Evolutionary conservation across 768 basidiomycete species (phyloP), one percentile per base, ranked within the genome.

Genomic region (Naganishia antarctica): DNA sequence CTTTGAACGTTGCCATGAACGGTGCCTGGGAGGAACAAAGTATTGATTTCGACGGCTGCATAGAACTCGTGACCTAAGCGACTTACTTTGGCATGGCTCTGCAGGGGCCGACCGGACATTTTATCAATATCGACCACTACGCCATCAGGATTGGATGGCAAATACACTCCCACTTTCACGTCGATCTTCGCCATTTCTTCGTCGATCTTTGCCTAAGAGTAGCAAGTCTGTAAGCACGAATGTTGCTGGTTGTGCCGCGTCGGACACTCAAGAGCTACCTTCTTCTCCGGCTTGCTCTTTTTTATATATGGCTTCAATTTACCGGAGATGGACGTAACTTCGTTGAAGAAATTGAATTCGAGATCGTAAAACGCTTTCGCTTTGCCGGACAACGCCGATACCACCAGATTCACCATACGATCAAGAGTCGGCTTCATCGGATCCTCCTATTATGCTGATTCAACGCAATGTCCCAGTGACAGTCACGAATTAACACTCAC

Each of bases 1-100:
- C 96, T 81, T 94, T 96, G 83, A 99, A 99, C 0, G 94, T 97
- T 0, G 96, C 96, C 96, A 99, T 98, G 81, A 99, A 99, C 0
- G 96, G 96, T 11, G 96, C 93, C 92, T 97, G 65, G 2, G n/a
- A 32, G 37, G 46, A 37, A 11, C 23, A 29, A 15, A 4, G 31
- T 43, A 31, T 41, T 61, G 48, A 40, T 62, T n/a, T 65, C 68
- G 59, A 29, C 21, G 47, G 45, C 43, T 15, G n/a, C 18, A 12
- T 2, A 40, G 28, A 48, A 28, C 3, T 21, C 25, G 34, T 4
- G 4, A 23, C 12, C 60, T 11, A 25, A 23, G 23, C 16, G 34
- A 61, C 77, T 44, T 58, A 90, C 93, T 83, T 99, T 99, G 13
- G 96, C 96, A 70, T 99, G 96, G 74, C 90, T 92, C 78, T 99